Evolutionary conservation across 768 basidiomycete species (phyloP), one percentile per base, ranked within the genome.

Genomic region (Boletellus emodensis): DNA sequence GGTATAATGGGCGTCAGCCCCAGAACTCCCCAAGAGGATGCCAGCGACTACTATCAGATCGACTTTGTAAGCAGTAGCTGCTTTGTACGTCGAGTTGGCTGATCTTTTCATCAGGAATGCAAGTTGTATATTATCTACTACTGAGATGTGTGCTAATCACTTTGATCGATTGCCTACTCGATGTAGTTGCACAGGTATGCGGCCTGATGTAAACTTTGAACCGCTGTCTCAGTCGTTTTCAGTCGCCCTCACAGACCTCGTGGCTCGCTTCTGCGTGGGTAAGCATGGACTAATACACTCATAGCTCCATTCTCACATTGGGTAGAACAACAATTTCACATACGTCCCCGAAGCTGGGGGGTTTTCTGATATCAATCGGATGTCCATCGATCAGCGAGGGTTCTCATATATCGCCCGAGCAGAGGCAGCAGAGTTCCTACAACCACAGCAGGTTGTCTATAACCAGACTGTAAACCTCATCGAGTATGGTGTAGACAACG

Each of bases 191-290:
- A 10, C 65, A 67, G 65, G 67, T 63, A 48, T n/a, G 61, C 10
- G 7, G 17, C 34, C 4, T 3, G 7, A 5, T 40, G 4, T 28
- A 13, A 12, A 24, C 3, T 1, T 39, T 24, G 26, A 10, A 33
- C 0, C 15, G 17, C 13, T 4, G 9, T 43, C 12, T 50, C 52
- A 75, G 50, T 73, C 72, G 49, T 74, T 74, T 58, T 74, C 35
- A 85, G 58, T 73, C 79, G 3, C 84, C 84, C 1, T 82, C 83
- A 30, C 75, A 83, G 60, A 80, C 78, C 0, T 85, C 83, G 1
- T 78, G 78, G 71, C 68, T 85, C 18, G 81, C 82, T n/a, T 76
- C 81, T 5, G 74, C 82, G 18, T 81, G 81, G 83, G 84, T 83
- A 64, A 44, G 70, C 39, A 4, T 18, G 3, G 11, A 24, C 46